Evolutionary conservation across 192 early-diverging fungal species (phyloP).

Genomic region (Gamsiella multidivaricata): DNA sequence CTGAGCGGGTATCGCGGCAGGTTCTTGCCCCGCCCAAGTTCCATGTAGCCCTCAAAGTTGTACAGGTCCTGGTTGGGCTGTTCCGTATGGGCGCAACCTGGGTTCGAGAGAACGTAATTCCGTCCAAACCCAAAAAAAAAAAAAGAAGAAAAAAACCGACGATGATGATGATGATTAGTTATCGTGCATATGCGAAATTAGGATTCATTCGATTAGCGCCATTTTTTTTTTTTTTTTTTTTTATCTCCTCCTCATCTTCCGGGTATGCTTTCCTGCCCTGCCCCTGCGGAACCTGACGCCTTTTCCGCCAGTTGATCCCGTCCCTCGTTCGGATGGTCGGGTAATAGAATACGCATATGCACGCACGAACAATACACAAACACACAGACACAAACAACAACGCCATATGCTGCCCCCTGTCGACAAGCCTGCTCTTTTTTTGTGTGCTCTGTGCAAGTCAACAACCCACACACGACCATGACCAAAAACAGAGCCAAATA

Average conservation of each 20-base stretch:
- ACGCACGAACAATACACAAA: background rate
- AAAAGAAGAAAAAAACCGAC: conserved; percentile 12
- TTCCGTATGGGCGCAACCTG: conserved; percentile 70
- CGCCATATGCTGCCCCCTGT: too few relatives aligned
- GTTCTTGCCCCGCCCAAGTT: conserved; percentile 58
- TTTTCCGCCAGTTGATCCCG: too few relatives aligned
- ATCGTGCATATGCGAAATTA: too few relatives aligned
- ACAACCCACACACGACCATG: background rate
- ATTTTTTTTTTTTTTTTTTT: conserved; percentile 2
- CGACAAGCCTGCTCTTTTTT: background rate
- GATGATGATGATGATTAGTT: too few relatives aligned
- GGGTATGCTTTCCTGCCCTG: too few relatives aligned
- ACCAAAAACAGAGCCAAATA: background rate
- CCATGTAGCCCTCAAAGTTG: conserved; percentile 84
- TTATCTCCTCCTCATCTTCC: too few relatives aligned
- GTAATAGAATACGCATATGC: conserved; percentile 11
- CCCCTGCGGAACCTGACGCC: too few relatives aligned
- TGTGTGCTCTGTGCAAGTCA: background rate
- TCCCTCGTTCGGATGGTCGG: background rate
- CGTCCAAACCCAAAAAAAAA: background rate
- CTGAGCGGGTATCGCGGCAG: conserved; percentile 71
- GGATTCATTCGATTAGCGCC: background rate
- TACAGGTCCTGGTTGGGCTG: conserved; percentile 83
- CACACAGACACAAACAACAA: too few relatives aligned
- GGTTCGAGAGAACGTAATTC: background rate